phyloP scores from a whole-genome alignment of 139 green algal genomes.

The Ulvella scutata region DNA sequence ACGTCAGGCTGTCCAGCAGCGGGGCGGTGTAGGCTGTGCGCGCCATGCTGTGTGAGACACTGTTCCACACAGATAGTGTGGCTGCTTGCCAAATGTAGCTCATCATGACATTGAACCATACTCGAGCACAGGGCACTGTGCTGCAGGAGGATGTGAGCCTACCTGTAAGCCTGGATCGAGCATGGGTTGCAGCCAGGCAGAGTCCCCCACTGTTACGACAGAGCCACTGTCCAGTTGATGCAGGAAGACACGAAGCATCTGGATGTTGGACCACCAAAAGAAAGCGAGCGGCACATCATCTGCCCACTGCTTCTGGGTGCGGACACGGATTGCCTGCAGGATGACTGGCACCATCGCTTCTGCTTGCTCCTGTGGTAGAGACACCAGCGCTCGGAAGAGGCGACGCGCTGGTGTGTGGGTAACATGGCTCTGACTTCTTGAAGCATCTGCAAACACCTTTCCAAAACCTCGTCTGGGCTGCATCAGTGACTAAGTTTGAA shows the following conservation, averaged over 20 bases:
- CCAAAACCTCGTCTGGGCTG: too few relatives aligned
- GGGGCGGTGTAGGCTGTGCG: too few relatives aligned
- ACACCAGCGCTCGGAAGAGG: not conserved
- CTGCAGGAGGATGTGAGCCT: too few relatives aligned
- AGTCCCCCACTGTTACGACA: not conserved
- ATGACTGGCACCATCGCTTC: not conserved
- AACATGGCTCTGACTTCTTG: too few relatives aligned
- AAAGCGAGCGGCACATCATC: not conserved
- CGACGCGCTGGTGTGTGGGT: not conserved
- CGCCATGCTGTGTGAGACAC: too few relatives aligned
- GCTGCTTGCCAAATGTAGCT: too few relatives aligned
- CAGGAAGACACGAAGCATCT: not conserved
- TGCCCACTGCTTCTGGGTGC: not conserved
- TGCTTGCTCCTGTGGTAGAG: not conserved
- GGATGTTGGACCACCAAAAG: not conserved
- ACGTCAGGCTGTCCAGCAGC: too few relatives aligned
- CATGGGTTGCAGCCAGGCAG: not conserved
- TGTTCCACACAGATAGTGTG: too few relatives aligned
- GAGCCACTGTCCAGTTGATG: not conserved
- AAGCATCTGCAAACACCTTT: too few relatives aligned
- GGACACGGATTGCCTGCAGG: not conserved
- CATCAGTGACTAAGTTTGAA: too few relatives aligned
- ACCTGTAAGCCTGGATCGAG: not conserved
- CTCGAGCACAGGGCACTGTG: too few relatives aligned
- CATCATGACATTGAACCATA: too few relatives aligned